Base-by-base conservation (phyloP, 495 filamentous ascomycete genomes). In the Daldinia caldariorum region DNA sequence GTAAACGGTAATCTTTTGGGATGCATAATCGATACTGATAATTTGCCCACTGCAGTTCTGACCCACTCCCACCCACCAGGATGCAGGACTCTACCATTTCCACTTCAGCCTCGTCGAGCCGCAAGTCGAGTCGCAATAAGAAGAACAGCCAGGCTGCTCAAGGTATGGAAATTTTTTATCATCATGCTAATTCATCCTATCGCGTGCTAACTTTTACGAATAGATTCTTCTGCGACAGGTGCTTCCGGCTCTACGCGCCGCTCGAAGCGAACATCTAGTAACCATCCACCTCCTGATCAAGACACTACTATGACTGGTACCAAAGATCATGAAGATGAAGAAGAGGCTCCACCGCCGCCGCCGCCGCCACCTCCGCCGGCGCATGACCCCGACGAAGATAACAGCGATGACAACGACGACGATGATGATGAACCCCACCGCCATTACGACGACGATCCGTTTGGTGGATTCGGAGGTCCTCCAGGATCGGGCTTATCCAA, bases 371-470 rank as follows among this genome's bases (percentile, higher is more conserved):
- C 80, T 3, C 77, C 81, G 53, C 73, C 77, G 43, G 80, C 83
- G 39, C 82, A 85, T 31, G 82, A 85, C 47, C 81, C 81, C 67
- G 83, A 79, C 6, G 80, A 82, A 26, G 82, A 83, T 12, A 85
- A 76, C 4, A 70, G 79, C 16, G 81, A 83, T 13, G 79, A 85
- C 6, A 85, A 81, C 50, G 83, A 86, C 39, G 84, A 82, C 39
- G 79, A 81, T 35, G 78, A 80, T 18, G 78, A 81, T 2, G 84
- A 88, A 34, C 81, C 81, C 53, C 75, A 78, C 26, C 75, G 74
- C 41, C 81, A 82, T 58, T 82, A 85, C 29, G 90, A 92, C 63
- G 86, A 89, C 63, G 93, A 97, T 75, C 91, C 91, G 0, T 97
- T 97, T 75, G 85, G 86, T 41, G 88, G 87, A 50, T 90, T 96